Conservation (phyloP, 2,329 filamentous ascomycete species). For the Aplosporella prunicola region DNA sequence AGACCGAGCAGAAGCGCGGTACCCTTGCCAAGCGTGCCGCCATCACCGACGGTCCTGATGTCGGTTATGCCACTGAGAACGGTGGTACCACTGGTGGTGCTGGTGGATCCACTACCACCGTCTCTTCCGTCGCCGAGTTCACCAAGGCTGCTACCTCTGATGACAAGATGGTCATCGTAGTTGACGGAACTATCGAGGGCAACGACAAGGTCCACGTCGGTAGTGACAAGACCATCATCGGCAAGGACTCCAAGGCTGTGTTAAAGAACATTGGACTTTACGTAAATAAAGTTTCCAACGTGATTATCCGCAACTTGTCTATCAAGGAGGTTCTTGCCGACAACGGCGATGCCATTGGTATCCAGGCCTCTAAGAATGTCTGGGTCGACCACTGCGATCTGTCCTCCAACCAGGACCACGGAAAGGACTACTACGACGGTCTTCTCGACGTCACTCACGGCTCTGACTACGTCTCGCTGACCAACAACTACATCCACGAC, state of each 20-base stretch:
- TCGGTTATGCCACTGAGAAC: slow-evolving; percentile 26
- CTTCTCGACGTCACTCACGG: slow-evolving; percentile 56
- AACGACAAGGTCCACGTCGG: slow-evolving; percentile 37
- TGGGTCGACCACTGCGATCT: slow-evolving; percentile 63
- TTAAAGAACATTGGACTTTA: slow-evolving; percentile 40
- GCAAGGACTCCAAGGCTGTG: slow-evolving; percentile 36
- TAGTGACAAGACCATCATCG: slow-evolving; percentile 44
- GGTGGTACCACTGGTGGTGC: slow-evolving; percentile 32
- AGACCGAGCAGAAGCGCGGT: slow-evolving; percentile 15
- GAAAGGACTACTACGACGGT: slow-evolving; percentile 63
- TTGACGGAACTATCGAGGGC: slow-evolving; percentile 37
- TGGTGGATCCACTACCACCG: slow-evolving; percentile 26
- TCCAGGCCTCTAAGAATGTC: slow-evolving; percentile 41
- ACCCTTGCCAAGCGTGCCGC: slow-evolving; percentile 20
- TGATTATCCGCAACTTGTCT: slow-evolving; percentile 49
- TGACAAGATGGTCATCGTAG: slow-evolving; percentile 36
- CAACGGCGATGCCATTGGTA: slow-evolving; percentile 43
- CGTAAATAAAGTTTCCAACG: slow-evolving; percentile 41
- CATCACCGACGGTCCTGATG: slow-evolving; percentile 20
- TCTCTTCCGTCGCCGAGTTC: slow-evolving; percentile 31
- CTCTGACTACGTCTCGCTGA: slow-evolving; percentile 52
- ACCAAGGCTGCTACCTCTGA: slow-evolving; percentile 36
- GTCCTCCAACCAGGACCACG: slow-evolving; percentile 48
- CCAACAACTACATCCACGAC: slow-evolving; percentile 44
- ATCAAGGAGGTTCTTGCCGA: slow-evolving; percentile 40